Evolutionary conservation across 2,329 filamentous ascomycete genomes (phyloP), one percentile per base, ranked within the genome.

Genomic region (Orbilia quercus): DNA sequence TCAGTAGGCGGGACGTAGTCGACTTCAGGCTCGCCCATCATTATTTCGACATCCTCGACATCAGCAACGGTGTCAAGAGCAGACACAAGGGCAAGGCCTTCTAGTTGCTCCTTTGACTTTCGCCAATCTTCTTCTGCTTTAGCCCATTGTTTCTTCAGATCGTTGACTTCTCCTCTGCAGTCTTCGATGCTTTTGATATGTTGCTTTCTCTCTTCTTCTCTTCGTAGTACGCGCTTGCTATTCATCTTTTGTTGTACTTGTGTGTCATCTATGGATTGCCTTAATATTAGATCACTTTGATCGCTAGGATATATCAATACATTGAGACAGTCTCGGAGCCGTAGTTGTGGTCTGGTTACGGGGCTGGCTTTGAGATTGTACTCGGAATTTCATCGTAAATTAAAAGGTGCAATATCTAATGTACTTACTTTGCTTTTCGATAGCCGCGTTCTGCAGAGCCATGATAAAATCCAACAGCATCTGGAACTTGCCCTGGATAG

Each of bases 401-500:
- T n/a, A 2, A 18, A 31, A 48, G 18, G 9, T 11, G 6, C 28
- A 16, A 11, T 16, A 7, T 1, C 16, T 12, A 16, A 20, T 44
- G 1, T 11, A 23, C 42, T 36, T 67, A 58, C 53, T 67, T 16
- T 53, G 45, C 22, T 53, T 58, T 16, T 67, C 53, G 2, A 66
- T 50, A 7, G 51, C 22, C 2, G 62, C 42, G 28, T 57, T 66
- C 25, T 66, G 62, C 18, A 66, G 62, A 20, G 51, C 62, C 62
- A 66, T 58, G 44, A 66, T 58, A 22, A 66, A 66, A 2, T 66
- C 42, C 2, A 66, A 48, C 6, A 66, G 51, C 38, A 50, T 40
- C 20, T 66, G 28, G 18, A 66, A 66, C 34, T 58, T 66, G 5
- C 51, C 51, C 14, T 66, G 42, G 7, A 66, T 66, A 14, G 62